Conservation (phyloP, 805 yeast genomes). For the Barnettozyma botsteinii region DNA sequence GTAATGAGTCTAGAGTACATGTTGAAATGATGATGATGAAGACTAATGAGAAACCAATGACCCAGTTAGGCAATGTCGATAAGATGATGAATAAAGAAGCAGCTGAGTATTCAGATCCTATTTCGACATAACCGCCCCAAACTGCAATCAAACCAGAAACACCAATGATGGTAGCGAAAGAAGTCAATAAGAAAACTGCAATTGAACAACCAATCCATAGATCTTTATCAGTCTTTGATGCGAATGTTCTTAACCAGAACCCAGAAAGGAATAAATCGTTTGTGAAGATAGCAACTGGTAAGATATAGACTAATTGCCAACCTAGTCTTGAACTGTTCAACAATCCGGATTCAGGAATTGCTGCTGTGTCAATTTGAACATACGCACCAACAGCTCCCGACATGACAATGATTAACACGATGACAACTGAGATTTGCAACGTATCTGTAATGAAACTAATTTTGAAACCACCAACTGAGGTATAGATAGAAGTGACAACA, state of each 20-base stretch:
- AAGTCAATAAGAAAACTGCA: constrained; percentile 62
- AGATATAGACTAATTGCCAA: constrained; percentile 83
- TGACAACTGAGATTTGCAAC: constrained; percentile 71
- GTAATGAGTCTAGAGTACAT: constrained; percentile 84
- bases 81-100: constrained; percentile 71
- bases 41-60: constrained; percentile 74
- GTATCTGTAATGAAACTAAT: constrained; percentile 86
- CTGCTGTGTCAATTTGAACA: constrained; percentile 52
- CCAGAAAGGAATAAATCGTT: constrained; percentile 89
- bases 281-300: constrained; percentile 81
- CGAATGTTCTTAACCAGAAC: constrained; percentile 92
- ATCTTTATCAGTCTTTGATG: constrained; percentile 73
- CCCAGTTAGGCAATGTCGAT: constrained; percentile 76
- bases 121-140: constrained; percentile 68
- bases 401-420: constrained; percentile 62
- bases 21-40: constrained; percentile 72
- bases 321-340: constrained; percentile 66
- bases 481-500: constrained; percentile 80
- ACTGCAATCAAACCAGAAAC: constrained; percentile 83
- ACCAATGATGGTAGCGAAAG: constrained; percentile 68
- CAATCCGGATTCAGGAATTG: constrained; percentile 59
- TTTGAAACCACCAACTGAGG: constrained; percentile 83
- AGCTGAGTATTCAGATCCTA: constrained; percentile 44
- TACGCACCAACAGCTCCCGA: constrained; percentile 74
- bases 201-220: constrained; percentile 67